Conservation (phyloP, 345 rosid genomes). For the Arabidopsis suecica region DNA sequence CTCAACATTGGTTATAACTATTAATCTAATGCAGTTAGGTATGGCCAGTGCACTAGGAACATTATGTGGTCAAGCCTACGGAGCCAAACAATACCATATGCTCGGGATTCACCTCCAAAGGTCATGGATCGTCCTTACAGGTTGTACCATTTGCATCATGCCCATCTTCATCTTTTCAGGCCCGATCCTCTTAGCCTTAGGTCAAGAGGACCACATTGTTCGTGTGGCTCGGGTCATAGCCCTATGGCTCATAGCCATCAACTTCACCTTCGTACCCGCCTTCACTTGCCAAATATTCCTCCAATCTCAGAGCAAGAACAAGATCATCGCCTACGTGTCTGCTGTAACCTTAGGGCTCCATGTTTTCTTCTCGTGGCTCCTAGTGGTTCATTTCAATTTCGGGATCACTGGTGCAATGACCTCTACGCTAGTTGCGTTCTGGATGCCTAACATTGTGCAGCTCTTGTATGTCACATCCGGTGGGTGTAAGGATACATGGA, state of each 20-base stretch:
- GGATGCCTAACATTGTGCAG: constrained; percentile 81
- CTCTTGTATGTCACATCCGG: constrained; percentile 58
- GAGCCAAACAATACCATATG: constrained; percentile 85
- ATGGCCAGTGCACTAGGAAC: constrained; percentile 89
- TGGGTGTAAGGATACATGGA: constrained; percentile 75
- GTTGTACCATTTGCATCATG: constrained; percentile 49
- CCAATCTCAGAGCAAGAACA: constrained; percentile 84
- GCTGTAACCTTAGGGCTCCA: constrained; percentile 56
- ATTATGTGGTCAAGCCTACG: constrained; percentile 81
- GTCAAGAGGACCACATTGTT: constrained; percentile 60
- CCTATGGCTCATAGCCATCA: constrained; percentile 58
- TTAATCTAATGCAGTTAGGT: constrained; percentile 59
- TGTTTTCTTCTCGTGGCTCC: constrained; percentile 66
- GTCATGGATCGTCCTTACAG: constrained; percentile 68
- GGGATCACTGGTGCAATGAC: constrained; percentile 72
- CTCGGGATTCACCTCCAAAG: constrained; percentile 82
- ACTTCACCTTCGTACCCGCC: constrained; percentile 52
- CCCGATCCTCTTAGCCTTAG: constrained; percentile 58
- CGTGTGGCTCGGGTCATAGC: constrained; percentile 55
- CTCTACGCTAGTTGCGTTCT: constrained; percentile 66
- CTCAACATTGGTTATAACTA: no score
- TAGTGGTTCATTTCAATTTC: constrained; percentile 54
- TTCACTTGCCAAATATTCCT: constrained; percentile 83
- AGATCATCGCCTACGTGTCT: constrained; percentile 66
- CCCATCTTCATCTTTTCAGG: constrained; percentile 62